Evolutionary conservation across 2,329 filamentous ascomycete genomes (phyloP).

Genomic region (Lasiodiplodia hormozganensis): DNA sequence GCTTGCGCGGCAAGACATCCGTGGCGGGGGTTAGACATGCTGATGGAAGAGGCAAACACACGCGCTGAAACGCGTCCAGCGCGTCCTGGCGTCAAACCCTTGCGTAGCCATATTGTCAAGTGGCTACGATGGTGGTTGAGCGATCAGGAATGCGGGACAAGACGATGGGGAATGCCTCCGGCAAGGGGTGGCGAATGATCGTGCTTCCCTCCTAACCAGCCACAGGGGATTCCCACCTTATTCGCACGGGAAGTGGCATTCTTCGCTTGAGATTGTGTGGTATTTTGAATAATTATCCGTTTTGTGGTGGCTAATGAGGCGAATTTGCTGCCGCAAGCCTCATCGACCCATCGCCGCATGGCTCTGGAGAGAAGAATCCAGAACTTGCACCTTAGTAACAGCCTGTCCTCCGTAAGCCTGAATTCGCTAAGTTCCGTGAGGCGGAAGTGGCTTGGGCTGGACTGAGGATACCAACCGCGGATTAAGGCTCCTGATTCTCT

Average conservation of each 20-base stretch:
- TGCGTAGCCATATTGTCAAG: constrained; percentile 35
- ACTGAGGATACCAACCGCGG: neutral
- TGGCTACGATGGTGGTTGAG: constrained; percentile 24
- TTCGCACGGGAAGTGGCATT: constrained; percentile 15
- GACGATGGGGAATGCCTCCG: constrained; percentile 31
- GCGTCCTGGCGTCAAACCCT: constrained; percentile 36
- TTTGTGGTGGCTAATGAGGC: constrained; percentile 53
- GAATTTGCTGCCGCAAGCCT: constrained; percentile 51
- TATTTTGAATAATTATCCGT: constrained; percentile 52
- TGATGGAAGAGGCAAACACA: constrained; percentile 34
- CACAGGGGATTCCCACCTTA: neutral
- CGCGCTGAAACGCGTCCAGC: constrained; percentile 32
- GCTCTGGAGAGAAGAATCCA: constrained; percentile 42
- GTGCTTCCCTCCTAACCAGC: constrained; percentile 34
- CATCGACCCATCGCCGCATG: constrained; percentile 61
- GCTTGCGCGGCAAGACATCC: constrained; percentile 37
- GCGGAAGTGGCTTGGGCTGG: neutral
- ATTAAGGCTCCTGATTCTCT: neutral
- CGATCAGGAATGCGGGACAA: constrained; percentile 40
- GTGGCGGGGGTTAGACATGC: constrained; percentile 33
- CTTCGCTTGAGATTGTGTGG: constrained; percentile 49
- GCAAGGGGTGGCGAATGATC: constrained; percentile 40
- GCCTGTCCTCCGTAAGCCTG: neutral
- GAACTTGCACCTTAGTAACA: neutral
- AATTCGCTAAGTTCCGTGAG: neutral